Base-by-base conservation (phyloP, 208 protist species). In the Crithidia thermophila region DNA sequence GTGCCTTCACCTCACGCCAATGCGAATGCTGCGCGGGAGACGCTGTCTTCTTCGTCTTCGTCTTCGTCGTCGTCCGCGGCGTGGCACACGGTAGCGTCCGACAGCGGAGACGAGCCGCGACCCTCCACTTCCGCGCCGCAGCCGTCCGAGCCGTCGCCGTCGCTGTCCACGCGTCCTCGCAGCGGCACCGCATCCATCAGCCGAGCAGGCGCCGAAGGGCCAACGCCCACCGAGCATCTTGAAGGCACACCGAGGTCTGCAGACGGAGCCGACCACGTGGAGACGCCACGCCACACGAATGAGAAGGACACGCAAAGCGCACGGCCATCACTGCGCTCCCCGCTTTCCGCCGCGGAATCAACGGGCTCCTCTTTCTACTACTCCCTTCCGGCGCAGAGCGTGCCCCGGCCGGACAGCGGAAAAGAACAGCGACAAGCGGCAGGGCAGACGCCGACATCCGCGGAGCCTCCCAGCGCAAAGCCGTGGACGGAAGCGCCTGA, bases 331-430 rank as follows among this genome's bases (percentile, higher is more conserved):
- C n/a, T n/a, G n/a, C 28, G 25, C 28, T 18, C 47, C 18, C 57
- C 57, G 2, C 23, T 42, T 3, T 28, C 58, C 10, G 11, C 36
- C 4, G 23, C 42, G 3, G 13, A 27, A 3, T 61, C 50, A 0
- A 31, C 11, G 6, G 50, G 28, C 1, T 57, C 49, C 20, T 73
- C 67, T 1, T 65, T 66, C 33, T 65, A 66, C 42, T 65, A 30
- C 33, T 73, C 67, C 4, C 47, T 73, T 8, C 67, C 67, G 14
- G 13, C 33, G 7, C 57, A 59, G 51, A 28, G 50, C 6, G 13
- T 36, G 6, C 23, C 36, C 13, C 58, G 50, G 27, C 7, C 47
- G 20, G 2, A 31, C n/a, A 66, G 60, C 36, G 37, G 25, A 21
- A 47, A 56, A 1, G 30, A 3, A 34, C 40, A 46, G 18, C 40